phyloP scores from a whole-genome alignment of 2,329 filamentous ascomycete genomes.

The Stachybotrys elegans region DNA sequence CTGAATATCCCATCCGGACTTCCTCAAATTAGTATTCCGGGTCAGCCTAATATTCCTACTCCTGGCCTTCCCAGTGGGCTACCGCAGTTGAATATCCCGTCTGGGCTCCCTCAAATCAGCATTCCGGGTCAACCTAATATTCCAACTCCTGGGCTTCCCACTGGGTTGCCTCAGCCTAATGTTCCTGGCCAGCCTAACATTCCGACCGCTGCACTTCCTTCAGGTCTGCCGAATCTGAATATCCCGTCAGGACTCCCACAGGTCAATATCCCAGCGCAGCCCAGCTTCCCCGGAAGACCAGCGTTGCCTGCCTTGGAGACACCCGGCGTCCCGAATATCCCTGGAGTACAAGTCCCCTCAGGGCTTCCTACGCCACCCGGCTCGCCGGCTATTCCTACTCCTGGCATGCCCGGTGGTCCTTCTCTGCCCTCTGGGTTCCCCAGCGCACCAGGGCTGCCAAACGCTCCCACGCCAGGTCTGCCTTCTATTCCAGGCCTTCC shows the following conservation, averaged over 20 bases:
- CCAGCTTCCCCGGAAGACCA: background rate
- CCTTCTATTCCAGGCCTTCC: too few relatives aligned
- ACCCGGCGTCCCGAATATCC: background rate
- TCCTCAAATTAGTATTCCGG: background rate
- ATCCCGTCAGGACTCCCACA: background rate
- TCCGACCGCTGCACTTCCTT: background rate
- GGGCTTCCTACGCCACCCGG: background rate
- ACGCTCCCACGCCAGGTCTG: too few relatives aligned
- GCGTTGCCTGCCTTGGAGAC: background rate
- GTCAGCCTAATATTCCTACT: too few relatives aligned
- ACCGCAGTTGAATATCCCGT: too few relatives aligned
- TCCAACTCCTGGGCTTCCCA: too few relatives aligned
- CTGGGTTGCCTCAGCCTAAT: background rate
- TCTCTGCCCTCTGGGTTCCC: background rate
- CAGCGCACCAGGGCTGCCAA: background rate
- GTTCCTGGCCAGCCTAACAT: background rate
- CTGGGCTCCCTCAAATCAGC: too few relatives aligned
- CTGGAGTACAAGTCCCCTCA: background rate
- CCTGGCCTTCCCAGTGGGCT: too few relatives aligned
- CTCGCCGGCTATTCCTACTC: too few relatives aligned
- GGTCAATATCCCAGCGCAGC: background rate
- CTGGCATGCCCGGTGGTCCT: too few relatives aligned
- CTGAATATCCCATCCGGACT: too few relatives aligned
- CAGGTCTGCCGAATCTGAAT: background rate
- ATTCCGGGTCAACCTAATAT: too few relatives aligned